Percentiles rank a stretch among this genome's conserved stretches.
phyloP scores from a whole-genome alignment of 257 asterid genomes.

The Sherardia arvensis region DNA sequence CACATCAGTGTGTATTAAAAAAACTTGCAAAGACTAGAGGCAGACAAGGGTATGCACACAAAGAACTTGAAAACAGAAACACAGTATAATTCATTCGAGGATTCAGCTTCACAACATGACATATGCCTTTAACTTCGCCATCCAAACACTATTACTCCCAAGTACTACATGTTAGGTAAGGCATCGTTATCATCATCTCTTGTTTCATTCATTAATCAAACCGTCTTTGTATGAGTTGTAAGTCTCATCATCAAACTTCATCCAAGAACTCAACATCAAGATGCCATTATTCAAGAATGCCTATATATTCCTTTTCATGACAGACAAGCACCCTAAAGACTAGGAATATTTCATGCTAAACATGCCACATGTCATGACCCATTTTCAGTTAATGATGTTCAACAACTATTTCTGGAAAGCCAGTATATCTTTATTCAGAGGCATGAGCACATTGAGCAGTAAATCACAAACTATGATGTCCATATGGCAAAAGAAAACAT shows the following conservation, averaged over 20 bases:
- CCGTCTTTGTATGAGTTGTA: not conserved
- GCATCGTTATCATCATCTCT: constrained; percentile 5
- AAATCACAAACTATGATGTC: not conserved
- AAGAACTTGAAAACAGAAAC: not conserved
- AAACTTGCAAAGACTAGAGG: constrained; percentile 5
- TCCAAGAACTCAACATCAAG: constrained; percentile 1
- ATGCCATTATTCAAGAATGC: not conserved
- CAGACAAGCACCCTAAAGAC: not conserved
- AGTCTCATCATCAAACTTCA: not conserved
- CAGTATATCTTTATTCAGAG: not conserved
- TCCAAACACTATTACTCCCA: not conserved
- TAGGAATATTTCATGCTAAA: not conserved
- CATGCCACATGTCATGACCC: not conserved
- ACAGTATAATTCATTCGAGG: not conserved
- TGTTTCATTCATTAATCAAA: not conserved
- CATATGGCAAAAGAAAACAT: not conserved
- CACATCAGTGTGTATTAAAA: too few species aligned
- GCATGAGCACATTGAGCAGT: not conserved
- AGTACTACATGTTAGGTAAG: not conserved
- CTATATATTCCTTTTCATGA: not conserved
- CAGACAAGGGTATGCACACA: not conserved
- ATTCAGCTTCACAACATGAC: constrained; percentile 1
- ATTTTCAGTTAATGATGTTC: not conserved
- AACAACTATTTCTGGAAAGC: not conserved
- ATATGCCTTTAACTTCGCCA: constrained; percentile 1